Evolutionary conservation across 139 green algal species (phyloP).

Genomic region (Spirogloea muscicola): DNA sequence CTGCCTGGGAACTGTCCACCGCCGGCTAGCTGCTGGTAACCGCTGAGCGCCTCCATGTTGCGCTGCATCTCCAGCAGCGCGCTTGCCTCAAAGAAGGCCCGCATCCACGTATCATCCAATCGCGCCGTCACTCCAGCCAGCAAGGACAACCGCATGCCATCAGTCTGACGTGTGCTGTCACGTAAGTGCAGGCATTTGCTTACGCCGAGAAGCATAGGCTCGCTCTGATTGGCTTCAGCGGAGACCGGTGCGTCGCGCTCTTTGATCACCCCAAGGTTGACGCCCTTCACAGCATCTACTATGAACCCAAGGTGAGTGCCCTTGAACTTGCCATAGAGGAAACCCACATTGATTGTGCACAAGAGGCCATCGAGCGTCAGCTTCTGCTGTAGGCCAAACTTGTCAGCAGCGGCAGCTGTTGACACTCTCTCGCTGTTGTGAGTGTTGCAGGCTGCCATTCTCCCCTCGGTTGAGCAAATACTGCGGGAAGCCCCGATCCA

Average conservation of each 20-base stretch:
- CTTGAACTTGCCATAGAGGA: too few relatives aligned
- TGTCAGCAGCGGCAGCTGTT: too few relatives aligned
- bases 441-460: constrained; percentile 37
- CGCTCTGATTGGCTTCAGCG: constrained; percentile 69
- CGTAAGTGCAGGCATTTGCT: constrained; percentile 41
- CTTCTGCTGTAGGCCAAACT: too few relatives aligned
- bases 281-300: constrained; percentile 37
- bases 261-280: constrained; percentile 42
- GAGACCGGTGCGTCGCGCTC: constrained; percentile 78
- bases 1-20: constrained; percentile 66
- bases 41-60: constrained; percentile 71
- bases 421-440: too few relatives aligned
- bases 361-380: too few relatives aligned
- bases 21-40: constrained; percentile 52
- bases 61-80: constrained; percentile 73
- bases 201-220: constrained; percentile 18
- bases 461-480: constrained; percentile 27
- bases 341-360: too few relatives aligned
- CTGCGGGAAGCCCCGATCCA: constrained; percentile 7
- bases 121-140: too few relatives aligned
- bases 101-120: too few relatives aligned
- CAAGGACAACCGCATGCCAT: too few relatives aligned
- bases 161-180: too few relatives aligned
- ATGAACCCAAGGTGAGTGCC: constrained; percentile 46
- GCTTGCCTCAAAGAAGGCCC: constrained; percentile 70